A percentile compares a stretch with the other conserved stretches of the same genome.
These are phyloP conservation scores for Lactarius deliciosus DNA, from an alignment of 768 basidiomycete genomes.

Conservation along the genomic window DNA sequence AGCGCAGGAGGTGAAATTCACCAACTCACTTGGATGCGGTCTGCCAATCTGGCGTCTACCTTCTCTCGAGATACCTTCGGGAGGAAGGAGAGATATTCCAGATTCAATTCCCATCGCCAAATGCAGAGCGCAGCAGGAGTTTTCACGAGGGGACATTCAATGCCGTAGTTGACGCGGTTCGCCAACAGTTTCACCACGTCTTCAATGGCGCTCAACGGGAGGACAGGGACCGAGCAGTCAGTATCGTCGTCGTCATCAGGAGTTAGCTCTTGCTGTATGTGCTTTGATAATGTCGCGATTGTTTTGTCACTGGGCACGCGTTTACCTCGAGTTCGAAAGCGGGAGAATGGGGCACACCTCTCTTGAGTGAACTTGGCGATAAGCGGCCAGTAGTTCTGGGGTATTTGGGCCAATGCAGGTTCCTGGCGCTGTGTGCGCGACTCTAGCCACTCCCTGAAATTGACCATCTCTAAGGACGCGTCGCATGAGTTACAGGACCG, in stretches of 20 bases:
- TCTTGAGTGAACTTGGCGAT: conserved; percentile 85
- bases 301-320: conserved; percentile 67
- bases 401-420: conserved; percentile 55
- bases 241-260: conserved; percentile 62
- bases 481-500: background rate
- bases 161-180: conserved; percentile 76
- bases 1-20: background rate
- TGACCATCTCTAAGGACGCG: conserved; percentile 59
- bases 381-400: conserved; percentile 68
- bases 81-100: conserved; percentile 56
- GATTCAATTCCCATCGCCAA: conserved; percentile 87
- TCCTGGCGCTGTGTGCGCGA: conserved; percentile 47
- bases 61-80: conserved; percentile 66
- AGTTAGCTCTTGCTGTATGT: conserved; percentile 66
- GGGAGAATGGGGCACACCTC: conserved; percentile 51
- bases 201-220: conserved; percentile 55
- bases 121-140: conserved; percentile 62
- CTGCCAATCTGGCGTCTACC: conserved; percentile 56
- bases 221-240: conserved; percentile 39
- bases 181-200: conserved; percentile 61
- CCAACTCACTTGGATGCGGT: conserved; percentile 60
- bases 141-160: conserved; percentile 56
- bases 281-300: conserved; percentile 57
- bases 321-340: conserved; percentile 1
- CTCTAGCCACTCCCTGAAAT: conserved; percentile 72